Evolutionary conservation across 768 basidiomycete genomes (phyloP).

Genomic region (Pulveroboletus ravenelii): DNA sequence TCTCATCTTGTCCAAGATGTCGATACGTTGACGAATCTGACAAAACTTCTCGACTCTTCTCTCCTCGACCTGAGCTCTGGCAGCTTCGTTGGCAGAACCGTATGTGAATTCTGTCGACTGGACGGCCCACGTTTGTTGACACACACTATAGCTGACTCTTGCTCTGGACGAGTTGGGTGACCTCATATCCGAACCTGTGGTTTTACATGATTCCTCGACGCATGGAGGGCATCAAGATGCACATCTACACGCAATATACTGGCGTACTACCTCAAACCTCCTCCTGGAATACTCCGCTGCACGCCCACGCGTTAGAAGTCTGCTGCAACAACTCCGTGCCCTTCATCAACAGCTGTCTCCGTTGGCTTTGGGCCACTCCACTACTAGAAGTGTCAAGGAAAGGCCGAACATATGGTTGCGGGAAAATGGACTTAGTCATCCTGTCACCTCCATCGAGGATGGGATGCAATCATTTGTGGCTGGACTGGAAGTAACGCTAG

Average conservation of each 20-base stretch:
- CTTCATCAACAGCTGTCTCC: conserved; percentile 14
- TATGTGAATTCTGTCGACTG: conserved; percentile 6
- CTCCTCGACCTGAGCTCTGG: conserved; percentile 23
- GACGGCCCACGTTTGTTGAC: conserved; percentile 1
- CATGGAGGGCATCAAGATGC: conserved; percentile 3
- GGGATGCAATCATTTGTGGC: conserved; percentile 9
- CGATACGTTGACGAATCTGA: conserved; percentile 19
- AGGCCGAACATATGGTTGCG: conserved; percentile 2
- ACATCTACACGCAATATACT: conserved; percentile 24
- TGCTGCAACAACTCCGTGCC: conserved; percentile 14
- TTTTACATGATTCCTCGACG: background rate
- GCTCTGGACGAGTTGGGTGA: conserved; percentile 28
- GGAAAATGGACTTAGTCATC: conserved; percentile 2
- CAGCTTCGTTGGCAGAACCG: conserved; percentile 29
- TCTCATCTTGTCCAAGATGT: background rate
- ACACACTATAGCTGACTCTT: conserved; percentile 19
- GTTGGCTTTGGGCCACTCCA: background rate
- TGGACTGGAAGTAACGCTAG: conserved; percentile 21
- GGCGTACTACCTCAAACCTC: conserved; percentile 29
- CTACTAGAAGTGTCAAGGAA: background rate
- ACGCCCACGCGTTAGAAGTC: conserved; percentile 15
- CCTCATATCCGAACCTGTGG: conserved; percentile 8
- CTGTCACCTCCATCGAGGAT: conserved; percentile 5
- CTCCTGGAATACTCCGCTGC: conserved; percentile 31
- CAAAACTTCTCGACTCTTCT: conserved; percentile 13